Evolutionary conservation across 106 monocot genomes (phyloP).

Genomic region (Vanilla planifolia): DNA sequence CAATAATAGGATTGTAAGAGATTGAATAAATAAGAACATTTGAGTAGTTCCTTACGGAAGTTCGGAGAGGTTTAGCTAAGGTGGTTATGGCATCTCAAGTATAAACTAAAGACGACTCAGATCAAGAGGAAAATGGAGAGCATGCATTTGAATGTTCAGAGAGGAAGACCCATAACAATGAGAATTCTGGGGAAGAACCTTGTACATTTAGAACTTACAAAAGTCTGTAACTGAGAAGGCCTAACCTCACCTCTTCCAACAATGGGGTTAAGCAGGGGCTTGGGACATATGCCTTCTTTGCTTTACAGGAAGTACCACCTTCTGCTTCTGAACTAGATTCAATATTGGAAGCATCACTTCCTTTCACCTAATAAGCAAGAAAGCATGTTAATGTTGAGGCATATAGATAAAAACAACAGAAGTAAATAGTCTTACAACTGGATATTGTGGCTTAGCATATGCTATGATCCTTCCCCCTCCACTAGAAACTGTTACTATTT

Average conservation of each 20-base stretch:
- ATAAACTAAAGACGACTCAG: too few species aligned
- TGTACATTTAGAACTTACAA: background rate
- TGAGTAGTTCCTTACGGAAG: too few species aligned
- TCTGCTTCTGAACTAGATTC: constrained; percentile 62
- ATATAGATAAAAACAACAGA: background rate
- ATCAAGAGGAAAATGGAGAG: too few species aligned
- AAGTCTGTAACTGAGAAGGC: background rate
- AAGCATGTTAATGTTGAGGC: background rate
- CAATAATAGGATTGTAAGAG: too few species aligned
- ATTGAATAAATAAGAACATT: too few species aligned
- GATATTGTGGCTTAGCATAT: constrained; percentile 48
- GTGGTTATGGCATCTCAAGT: too few species aligned
- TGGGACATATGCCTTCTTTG: constrained; percentile 7
- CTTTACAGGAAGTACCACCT: constrained; percentile 28
- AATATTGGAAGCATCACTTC: constrained; percentile 36
- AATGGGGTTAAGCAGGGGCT: constrained; percentile 33
- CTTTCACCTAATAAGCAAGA: constrained; percentile 29
- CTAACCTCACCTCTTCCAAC: constrained; percentile 36
- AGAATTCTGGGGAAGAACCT: too few species aligned
- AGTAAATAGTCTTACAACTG: constrained; percentile 16
- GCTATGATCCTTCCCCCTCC: constrained; percentile 54
- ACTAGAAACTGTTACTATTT: constrained; percentile 52
- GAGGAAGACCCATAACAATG: too few species aligned
- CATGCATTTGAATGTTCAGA: too few species aligned
- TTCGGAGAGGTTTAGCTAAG: too few species aligned